These are phyloP conservation scores for Colletotrichum coccodes DNA, from an alignment of 2,329 filamentous ascomycete genomes.

Conservation along the genomic window DNA sequence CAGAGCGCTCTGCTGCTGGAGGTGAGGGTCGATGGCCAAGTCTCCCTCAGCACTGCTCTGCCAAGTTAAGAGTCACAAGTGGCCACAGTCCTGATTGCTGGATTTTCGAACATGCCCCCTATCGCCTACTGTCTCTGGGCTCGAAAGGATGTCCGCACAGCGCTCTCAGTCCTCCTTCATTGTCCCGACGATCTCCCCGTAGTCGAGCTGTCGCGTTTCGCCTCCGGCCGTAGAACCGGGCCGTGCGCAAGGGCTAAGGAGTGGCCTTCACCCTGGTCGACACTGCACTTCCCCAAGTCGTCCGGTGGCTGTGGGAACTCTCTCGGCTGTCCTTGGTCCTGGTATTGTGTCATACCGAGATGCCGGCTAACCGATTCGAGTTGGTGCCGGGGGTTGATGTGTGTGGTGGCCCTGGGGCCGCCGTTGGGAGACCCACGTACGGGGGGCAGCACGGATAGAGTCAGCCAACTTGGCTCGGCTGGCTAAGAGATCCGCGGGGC, in stretches of 20 bases:
- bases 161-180: slow-evolving; percentile 22
- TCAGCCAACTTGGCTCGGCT: not conserved
- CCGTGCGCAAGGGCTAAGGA: slow-evolving; percentile 18
- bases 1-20: not conserved
- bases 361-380: slow-evolving; percentile 20
- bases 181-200: slow-evolving; percentile 20
- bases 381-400: not conserved
- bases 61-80: not conserved
- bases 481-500: not conserved
- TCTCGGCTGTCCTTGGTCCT: not conserved
- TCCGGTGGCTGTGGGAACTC: not conserved
- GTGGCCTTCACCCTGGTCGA: not conserved
- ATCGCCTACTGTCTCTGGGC: not conserved
- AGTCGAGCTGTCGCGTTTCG: slow-evolving; percentile 29
- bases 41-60: slow-evolving; percentile 2
- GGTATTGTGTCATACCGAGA: slow-evolving; percentile 4
- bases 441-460: not conserved
- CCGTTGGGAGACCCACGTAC: not conserved
- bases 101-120: not conserved
- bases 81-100: not conserved
- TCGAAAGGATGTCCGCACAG: not conserved
- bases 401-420: not conserved
- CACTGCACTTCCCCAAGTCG: slow-evolving; percentile 16
- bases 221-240: slow-evolving; percentile 14
- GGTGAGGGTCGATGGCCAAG: not conserved